phyloP scores from a whole-genome alignment of 2,329 filamentous ascomycete genomes.

The Didymella lethalis region DNA sequence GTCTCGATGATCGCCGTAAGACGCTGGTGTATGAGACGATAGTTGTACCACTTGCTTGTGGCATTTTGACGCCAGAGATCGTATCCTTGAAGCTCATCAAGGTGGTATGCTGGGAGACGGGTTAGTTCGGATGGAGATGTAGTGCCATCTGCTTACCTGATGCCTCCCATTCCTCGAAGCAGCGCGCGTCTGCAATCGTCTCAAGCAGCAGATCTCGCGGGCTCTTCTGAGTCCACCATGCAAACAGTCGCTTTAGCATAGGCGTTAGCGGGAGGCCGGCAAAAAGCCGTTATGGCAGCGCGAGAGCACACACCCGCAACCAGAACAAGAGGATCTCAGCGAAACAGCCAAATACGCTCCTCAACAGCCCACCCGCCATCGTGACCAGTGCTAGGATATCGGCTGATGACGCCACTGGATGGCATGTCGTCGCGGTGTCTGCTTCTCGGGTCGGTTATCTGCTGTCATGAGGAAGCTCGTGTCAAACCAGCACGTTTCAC shows the following conservation, averaged over 20 bases:
- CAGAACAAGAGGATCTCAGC: slow-evolving; percentile 52
- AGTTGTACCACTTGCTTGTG: slow-evolving; percentile 83
- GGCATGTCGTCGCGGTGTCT: slow-evolving; percentile 40
- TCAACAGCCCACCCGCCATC: slow-evolving; percentile 38
- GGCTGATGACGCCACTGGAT: slow-evolving; percentile 24
- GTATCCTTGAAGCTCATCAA: slow-evolving; percentile 82
- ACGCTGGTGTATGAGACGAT: slow-evolving; percentile 80
- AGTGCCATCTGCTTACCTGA: slow-evolving; percentile 49
- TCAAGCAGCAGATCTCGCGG: slow-evolving; percentile 71
- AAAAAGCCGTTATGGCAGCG: slow-evolving; percentile 11
- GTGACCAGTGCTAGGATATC: slow-evolving; percentile 17
- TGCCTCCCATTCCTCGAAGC: slow-evolving; percentile 86
- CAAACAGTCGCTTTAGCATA: slow-evolving; percentile 67
- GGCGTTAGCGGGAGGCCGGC: background rate
- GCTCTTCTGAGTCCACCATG: slow-evolving; percentile 72
- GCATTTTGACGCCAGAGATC: slow-evolving; percentile 87
- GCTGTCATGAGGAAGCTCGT: slow-evolving; percentile 28
- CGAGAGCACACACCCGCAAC: slow-evolving; percentile 48
- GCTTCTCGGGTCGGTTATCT: slow-evolving; percentile 28
- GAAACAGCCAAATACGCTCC: slow-evolving; percentile 43
- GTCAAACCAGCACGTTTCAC: slow-evolving; percentile 7
- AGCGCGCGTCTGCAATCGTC: slow-evolving; percentile 69
- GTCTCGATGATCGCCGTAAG: slow-evolving; percentile 74
- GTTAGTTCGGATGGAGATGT: background rate
- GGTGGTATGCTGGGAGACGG: slow-evolving; percentile 65